These are phyloP conservation scores for Arthrobotrys entomopaga DNA, from an alignment of 2,329 filamentous ascomycete species.

Conservation along the genomic window DNA sequence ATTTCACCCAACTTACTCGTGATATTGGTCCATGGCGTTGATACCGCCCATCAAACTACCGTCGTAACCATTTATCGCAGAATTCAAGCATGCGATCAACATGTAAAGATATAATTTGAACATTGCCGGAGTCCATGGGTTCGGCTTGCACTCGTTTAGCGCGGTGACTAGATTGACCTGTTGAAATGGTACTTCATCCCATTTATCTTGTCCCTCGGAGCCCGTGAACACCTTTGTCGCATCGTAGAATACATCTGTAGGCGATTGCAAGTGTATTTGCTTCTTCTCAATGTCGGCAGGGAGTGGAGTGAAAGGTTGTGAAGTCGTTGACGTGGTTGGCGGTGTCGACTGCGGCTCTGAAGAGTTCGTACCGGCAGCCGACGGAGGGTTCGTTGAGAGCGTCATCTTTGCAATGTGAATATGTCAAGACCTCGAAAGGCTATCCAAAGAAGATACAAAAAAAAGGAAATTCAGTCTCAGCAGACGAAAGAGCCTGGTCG, in stretches of 20 bases:
- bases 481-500: conserved; percentile 51
- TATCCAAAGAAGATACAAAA: neutral
- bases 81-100: conserved; percentile 52
- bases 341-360: conserved; percentile 5
- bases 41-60: conserved; percentile 55
- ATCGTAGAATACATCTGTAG: conserved; percentile 48
- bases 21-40: conserved; percentile 54
- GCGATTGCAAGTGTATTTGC: conserved; percentile 6
- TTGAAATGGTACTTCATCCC: conserved; percentile 48
- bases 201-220: conserved; percentile 42
- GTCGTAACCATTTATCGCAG: conserved; percentile 54
- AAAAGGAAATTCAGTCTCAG: conserved; percentile 23
- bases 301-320: neutral
- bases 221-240: conserved; percentile 47
- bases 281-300: neutral
- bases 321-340: neutral
- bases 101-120: conserved; percentile 54
- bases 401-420: conserved; percentile 10
- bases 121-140: conserved; percentile 45
- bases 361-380: conserved; percentile 15
- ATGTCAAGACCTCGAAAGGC: neutral
- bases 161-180: conserved; percentile 54
- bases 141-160: conserved; percentile 49
- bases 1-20: conserved; percentile 30
- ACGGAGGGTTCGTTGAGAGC: conserved; percentile 6